A percentile compares a stretch with the other conserved stretches of the same genome.
These are phyloP conservation scores for Cyberlindnera veronae DNA, from an alignment of 805 yeast species.

Conservation along the genomic window DNA sequence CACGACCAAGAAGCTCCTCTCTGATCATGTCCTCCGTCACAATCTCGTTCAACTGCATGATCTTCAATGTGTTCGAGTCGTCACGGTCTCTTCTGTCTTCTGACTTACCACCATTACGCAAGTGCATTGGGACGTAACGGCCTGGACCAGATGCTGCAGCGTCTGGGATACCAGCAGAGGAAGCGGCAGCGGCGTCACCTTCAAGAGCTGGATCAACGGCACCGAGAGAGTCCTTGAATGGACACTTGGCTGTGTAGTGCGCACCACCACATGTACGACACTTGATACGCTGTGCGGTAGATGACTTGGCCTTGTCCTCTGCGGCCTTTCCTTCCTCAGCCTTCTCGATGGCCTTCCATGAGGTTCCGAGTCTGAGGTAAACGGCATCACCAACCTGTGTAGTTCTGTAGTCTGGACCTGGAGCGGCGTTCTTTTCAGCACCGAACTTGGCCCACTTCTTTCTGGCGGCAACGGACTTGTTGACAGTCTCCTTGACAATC, in stretches of 20 bases:
- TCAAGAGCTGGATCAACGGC: constrained; percentile 40
- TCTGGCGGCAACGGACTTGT: constrained; percentile 82
- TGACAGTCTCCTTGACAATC: constrained; percentile 74
- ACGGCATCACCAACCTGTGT: constrained; percentile 88
- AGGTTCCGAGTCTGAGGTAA: constrained; percentile 65
- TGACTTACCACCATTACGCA: constrained; percentile 40
- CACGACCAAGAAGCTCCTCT: constrained; percentile 62
- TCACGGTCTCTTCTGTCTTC: constrained; percentile 60
- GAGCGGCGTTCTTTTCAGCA: constrained; percentile 62
- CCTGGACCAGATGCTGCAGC: constrained; percentile 40
- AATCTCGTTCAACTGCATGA: constrained; percentile 83
- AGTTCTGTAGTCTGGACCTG: constrained; percentile 87
- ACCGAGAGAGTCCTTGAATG: constrained; percentile 83
- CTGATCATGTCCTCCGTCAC: constrained; percentile 81
- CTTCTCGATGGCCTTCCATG: constrained; percentile 76
- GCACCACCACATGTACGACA: constrained; percentile 95
- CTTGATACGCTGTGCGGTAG: constrained; percentile 41
- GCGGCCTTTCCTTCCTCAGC: constrained; percentile 58
- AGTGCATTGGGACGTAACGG: constrained; percentile 61
- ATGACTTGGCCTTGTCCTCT: constrained; percentile 43
- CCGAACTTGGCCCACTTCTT: constrained; percentile 89
- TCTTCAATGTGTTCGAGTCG: constrained; percentile 83
- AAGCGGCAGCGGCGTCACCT: constrained; percentile 35
- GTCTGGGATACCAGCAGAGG: constrained; percentile 44
- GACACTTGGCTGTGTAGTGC: constrained; percentile 94